Conservation (phyloP, 768 basidiomycete species). For the Hericium alpestre region DNA sequence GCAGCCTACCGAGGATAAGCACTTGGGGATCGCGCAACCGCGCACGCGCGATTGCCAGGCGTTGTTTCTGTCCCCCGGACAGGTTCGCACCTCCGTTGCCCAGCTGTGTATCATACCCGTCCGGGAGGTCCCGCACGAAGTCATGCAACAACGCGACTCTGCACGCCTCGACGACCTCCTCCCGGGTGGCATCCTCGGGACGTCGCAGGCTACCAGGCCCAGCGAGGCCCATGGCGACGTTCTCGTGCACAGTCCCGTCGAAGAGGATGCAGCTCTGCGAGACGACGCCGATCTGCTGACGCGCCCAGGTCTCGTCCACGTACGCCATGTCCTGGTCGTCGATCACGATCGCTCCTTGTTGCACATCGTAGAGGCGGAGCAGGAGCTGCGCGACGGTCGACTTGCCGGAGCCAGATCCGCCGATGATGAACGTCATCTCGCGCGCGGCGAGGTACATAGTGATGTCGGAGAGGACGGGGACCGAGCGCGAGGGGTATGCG, state of each 20-base stretch:
- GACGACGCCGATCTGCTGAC: conserved; percentile 63
- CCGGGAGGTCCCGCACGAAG: conserved; percentile 73
- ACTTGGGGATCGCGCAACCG: conserved; percentile 78
- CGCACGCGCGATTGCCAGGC: conserved; percentile 83
- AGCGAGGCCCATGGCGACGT: conserved; percentile 69
- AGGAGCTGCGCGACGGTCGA: conserved; percentile 56
- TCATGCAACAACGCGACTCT: conserved; percentile 79
- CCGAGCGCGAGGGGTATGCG: conserved; percentile 59
- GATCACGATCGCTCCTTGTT: conserved; percentile 55
- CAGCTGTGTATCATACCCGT: conserved; percentile 78
- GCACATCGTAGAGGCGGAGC: conserved; percentile 63
- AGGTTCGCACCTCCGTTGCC: conserved; percentile 66
- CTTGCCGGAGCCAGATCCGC: conserved; percentile 71
- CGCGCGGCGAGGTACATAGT: conserved; percentile 58
- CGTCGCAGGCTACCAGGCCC: conserved; percentile 29
- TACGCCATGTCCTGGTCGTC: conserved; percentile 76
- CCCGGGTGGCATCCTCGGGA: conserved; percentile 42
- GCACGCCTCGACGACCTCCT: conserved; percentile 75
- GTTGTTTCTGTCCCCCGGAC: conserved; percentile 88
- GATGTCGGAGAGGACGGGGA: conserved; percentile 47
- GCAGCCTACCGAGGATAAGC: conserved; percentile 73
- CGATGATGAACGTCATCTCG: conserved; percentile 75
- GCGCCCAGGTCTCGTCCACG: conserved; percentile 63
- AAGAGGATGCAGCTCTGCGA: conserved; percentile 75
- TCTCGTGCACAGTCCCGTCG: conserved; percentile 73